These are phyloP conservation scores for Aureobasidium sp. DNA, from an alignment of 2,329 filamentous ascomycete species.

Conservation along the genomic window DNA sequence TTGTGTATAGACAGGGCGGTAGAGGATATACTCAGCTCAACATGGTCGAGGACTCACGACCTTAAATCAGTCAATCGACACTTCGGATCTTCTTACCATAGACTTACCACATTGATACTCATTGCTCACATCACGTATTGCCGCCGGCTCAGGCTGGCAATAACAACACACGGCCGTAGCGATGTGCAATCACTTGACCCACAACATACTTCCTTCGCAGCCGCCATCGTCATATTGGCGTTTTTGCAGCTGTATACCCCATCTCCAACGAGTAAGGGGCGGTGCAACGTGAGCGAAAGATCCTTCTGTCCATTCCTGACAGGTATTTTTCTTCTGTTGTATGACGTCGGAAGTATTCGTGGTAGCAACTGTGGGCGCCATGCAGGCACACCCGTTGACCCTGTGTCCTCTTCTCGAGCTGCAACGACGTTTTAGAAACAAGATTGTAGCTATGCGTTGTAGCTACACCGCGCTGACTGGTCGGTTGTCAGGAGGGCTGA, in stretches of 20 bases:
- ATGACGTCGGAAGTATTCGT: conserved; percentile 4
- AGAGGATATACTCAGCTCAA: not conserved
- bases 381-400: conserved; percentile 11
- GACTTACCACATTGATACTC: not conserved
- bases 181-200: conserved; percentile 10
- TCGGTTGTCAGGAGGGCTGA: not conserved
- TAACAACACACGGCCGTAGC: conserved; percentile 11
- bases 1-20: not conserved
- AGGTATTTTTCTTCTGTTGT: conserved; percentile 5
- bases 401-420: not conserved
- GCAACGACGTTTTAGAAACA: not conserved
- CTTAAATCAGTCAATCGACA: not conserved
- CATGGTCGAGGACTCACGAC: not conserved
- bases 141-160: not conserved
- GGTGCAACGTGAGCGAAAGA: not conserved
- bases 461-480: not conserved
- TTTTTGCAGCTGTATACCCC: not conserved
- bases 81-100: not conserved
- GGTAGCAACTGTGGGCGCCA: not conserved
- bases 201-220: conserved; percentile 4
- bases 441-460: conserved; percentile 6
- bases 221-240: conserved; percentile 12
- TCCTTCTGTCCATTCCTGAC: not conserved
- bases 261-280: conserved; percentile 1
- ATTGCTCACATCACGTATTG: not conserved